These are phyloP conservation scores for Ampelomyces quisqualis DNA, from an alignment of 2,329 filamentous ascomycete species.

Conservation along the genomic window DNA sequence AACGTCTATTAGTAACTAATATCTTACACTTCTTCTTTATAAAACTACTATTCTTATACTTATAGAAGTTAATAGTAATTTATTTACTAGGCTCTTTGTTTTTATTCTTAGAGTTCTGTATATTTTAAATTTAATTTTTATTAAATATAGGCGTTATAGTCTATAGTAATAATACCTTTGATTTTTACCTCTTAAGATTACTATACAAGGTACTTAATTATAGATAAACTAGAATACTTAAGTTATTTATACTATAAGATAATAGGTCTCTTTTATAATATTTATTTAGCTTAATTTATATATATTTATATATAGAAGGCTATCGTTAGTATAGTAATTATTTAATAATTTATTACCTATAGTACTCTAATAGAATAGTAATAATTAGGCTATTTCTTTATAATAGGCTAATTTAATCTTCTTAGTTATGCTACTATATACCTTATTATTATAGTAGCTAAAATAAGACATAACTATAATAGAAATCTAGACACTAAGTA, in stretches of 20 bases:
- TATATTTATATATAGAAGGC: neutral
- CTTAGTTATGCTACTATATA: constrained; percentile 1
- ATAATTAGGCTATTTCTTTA: neutral
- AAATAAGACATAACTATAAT: neutral
- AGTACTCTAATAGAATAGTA: neutral
- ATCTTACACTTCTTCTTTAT: constrained; percentile 5
- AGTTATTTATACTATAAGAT: neutral
- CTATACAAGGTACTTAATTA: neutral
- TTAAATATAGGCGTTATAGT: no score
- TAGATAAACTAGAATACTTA: neutral
- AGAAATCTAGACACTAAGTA: no score
- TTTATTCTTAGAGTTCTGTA: no score
- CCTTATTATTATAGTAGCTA: neutral
- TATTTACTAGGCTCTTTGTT: no score
- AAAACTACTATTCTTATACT: constrained; percentile 2
- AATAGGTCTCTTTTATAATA: neutral
- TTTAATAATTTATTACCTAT: constrained; percentile 1
- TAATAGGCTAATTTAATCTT: neutral
- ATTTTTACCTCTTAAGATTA: no score
- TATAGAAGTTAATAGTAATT: constrained; percentile 8
- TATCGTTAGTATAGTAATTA: neutral
- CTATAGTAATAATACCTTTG: no score
- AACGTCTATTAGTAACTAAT: constrained; percentile 1
- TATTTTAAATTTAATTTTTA: no score
- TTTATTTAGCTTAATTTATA: neutral